Percentiles rank a stretch among this genome's conserved stretches.
Evolutionary conservation across 345 rosid species (phyloP).

Genomic region (Jatropha curcas): DNA sequence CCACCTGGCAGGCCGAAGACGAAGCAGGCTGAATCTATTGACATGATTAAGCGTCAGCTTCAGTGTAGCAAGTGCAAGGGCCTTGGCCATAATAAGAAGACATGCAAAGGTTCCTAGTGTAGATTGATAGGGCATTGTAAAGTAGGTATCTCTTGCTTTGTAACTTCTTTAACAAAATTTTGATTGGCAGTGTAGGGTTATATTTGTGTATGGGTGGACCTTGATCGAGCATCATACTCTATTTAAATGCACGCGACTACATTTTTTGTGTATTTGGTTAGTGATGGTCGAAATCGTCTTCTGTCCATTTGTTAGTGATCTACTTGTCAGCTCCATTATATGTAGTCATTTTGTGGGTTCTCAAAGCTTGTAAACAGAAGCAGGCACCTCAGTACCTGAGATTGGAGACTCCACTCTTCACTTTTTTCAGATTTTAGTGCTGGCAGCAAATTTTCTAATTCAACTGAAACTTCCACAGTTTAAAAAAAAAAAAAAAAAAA

Average conservation of each 20-base stretch:
- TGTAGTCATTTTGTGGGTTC: no score
- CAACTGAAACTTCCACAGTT: no score
- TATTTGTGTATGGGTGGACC: background rate
- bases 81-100: constrained; percentile 90
- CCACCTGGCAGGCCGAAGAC: constrained; percentile 82
- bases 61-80: constrained; percentile 99
- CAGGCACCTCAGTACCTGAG: no score
- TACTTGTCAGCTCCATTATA: no score
- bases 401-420: no score
- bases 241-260: background rate
- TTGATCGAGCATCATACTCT: background rate
- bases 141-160: constrained; percentile 27
- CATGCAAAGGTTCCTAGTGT: constrained; percentile 64
- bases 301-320: background rate
- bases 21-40: constrained; percentile 63
- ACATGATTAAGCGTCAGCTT: constrained; percentile 72
- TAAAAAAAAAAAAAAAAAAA: no score
- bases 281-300: no score
- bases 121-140: constrained; percentile 20
- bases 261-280: background rate
- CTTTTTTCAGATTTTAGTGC: no score
- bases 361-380: no score
- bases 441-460: no score
- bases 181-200: constrained; percentile 11
- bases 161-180: constrained; percentile 6